Base-by-base conservation (phyloP, 2,329 filamentous ascomycete species). In the Orbilia quercus region DNA sequence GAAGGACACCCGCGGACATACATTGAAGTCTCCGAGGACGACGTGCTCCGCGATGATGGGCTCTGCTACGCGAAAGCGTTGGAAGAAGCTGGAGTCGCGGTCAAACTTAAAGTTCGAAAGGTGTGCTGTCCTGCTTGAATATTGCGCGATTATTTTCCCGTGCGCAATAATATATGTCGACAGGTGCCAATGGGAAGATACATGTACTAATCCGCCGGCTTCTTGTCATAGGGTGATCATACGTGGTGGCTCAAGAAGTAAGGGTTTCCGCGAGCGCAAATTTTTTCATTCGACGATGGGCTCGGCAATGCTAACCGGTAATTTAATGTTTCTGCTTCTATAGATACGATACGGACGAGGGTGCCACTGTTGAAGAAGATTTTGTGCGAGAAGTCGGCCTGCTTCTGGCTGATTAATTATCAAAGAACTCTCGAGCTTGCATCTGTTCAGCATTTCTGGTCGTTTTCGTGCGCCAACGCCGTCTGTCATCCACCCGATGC, bases 1-100 rank as follows among this genome's bases (percentile, higher is more conserved):
- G 25, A 66, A 57, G 69, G 69, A 14, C 69, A 66, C 12, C 81
- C 82, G 63, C 79, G 80, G 65, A 83, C 82, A 47, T 85, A 82
- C 81, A 80, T 85, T 14, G 84, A 85, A 78, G 78, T 85, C 2
- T 82, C 81, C 67, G 83, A 82, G 7, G 85, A 85, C 58, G 84
- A 86, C 74, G 81, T 82, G 42, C 80, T 85, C 70, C 85, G 85
- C 77, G 83, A 82, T 18, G 84, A 85, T 76, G 84, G 84, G 7
- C 74, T 84, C 7, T 85, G 84, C 74, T 85, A 84, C 76, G 83
- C 82, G 2, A 81, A 82, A 76, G 77, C 80, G 1, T 76, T 85
- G 67, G 79, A 77, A 42, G 77, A 79, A 11, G 80, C 79, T 2
- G 82, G 81, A 9, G 79, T 81, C 0, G 79, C 82, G 11, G 81